Percentiles rank a stretch among this genome's conserved stretches.
Evolutionary conservation across 2,329 filamentous ascomycete species (phyloP).

Genomic region (Colletotrichum brevisporum): DNA sequence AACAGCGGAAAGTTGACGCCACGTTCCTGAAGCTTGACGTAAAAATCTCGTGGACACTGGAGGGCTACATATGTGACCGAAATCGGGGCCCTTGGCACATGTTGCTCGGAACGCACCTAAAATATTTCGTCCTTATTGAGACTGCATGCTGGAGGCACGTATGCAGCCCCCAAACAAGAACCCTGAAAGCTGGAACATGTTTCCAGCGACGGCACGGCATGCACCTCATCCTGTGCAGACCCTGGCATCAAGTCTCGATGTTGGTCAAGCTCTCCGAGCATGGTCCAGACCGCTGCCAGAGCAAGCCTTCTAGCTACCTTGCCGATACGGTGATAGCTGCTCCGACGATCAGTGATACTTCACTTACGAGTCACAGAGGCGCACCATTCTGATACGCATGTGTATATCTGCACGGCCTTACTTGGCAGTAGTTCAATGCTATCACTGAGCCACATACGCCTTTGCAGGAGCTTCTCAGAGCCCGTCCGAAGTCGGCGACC

Average conservation of each 20-base stretch:
- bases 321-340: slow-evolving; percentile 15
- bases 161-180: background rate
- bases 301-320: background rate
- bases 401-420: background rate
- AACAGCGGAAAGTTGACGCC: slow-evolving; percentile 25
- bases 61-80: background rate
- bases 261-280: background rate
- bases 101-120: background rate
- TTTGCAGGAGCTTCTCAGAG: background rate
- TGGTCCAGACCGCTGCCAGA: slow-evolving; percentile 24
- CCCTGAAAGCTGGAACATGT: slow-evolving; percentile 4
- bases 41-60: slow-evolving; percentile 13
- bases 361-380: background rate
- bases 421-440: too few relatives aligned
- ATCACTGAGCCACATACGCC: too few relatives aligned
- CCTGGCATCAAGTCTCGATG: background rate
- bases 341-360: slow-evolving; percentile 1
- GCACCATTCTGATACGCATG: background rate
- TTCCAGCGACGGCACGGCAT: slow-evolving; percentile 1
- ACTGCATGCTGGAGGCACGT: background rate
- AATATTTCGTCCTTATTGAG: background rate
- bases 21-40: slow-evolving; percentile 38
- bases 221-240: background rate
- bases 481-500: slow-evolving; percentile 12
- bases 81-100: background rate